A percentile compares a stretch with the other conserved stretches of the same genome.
These are phyloP conservation scores for Kurtzmaniella quercitrusa DNA, from an alignment of 1,139 yeast species.

Conservation along the genomic window DNA sequence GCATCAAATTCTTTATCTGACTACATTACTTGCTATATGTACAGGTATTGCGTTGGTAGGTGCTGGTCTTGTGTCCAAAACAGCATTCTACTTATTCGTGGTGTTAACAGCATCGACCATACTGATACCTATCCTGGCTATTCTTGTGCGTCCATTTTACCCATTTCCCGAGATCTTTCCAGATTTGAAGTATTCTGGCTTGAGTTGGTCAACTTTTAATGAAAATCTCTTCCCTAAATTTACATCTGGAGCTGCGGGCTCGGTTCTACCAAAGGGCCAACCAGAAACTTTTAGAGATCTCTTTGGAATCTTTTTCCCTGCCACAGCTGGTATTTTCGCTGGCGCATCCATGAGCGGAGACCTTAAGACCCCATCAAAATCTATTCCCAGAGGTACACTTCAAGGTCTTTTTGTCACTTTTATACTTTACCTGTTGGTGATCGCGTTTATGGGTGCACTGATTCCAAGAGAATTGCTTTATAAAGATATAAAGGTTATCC, in stretches of 20 bases:
- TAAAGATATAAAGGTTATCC: constrained; percentile 77
- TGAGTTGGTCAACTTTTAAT: constrained; percentile 59
- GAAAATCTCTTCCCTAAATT: constrained; percentile 73
- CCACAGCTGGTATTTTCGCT: constrained; percentile 96
- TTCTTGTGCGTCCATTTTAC: constrained; percentile 54
- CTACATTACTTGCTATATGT: constrained; percentile 64
- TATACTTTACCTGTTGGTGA: constrained; percentile 67
- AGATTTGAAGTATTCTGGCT: constrained; percentile 62
- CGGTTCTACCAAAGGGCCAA: constrained; percentile 50
- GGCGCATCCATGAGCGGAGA: constrained; percentile 99
- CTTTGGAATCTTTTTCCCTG: constrained; percentile 95
- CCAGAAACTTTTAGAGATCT: constrained; percentile 75
- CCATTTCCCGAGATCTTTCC: constrained; percentile 39
- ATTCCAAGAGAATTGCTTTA: constrained; percentile 76
- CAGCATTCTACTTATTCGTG: constrained; percentile 73
- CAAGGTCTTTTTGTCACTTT: constrained; percentile 78
- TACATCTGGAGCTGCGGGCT: constrained; percentile 91
- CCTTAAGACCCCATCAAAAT: constrained; percentile 72
- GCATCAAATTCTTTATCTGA: constrained; percentile 61
- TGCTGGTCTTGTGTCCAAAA: constrained; percentile 74
- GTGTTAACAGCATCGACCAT: constrained; percentile 68
- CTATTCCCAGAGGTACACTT: constrained; percentile 88
- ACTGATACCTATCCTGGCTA: constrained; percentile 75
- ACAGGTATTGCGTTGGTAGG: constrained; percentile 80
- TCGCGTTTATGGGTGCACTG: constrained; percentile 71